Base-by-base conservation (phyloP, 148 eudicot species). In the Tetragonia tetragonoides region DNA sequence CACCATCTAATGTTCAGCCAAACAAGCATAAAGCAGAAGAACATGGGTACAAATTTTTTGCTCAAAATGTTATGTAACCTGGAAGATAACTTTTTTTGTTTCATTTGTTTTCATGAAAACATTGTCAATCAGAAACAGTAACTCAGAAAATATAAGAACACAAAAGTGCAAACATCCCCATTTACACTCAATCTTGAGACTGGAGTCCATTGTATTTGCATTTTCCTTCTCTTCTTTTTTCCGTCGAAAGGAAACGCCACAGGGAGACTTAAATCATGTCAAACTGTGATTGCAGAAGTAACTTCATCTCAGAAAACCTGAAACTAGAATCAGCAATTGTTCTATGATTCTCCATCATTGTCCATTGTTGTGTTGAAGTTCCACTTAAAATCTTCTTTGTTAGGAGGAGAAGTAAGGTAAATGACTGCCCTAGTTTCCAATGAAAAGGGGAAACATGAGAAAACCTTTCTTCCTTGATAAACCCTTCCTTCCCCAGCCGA, bases 1-100 rank as follows among this genome's bases (percentile, higher is more conserved):
- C 65, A 75, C 3, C 42, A 40, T 66, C 62, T 49, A 70, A 74
- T 14, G 69, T 23, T 49, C 53, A 70, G n/a, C 66, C 56, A 67
- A 74, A 21, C 46, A 63, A 68, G 83, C 57, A 61, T 17, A 41
- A 69, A 68, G 76, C 63, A 44, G 16, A 69, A 65, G 56, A 23
- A 74, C 42, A 63, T 38, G 53, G 14, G 49, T 18, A 28, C 9
- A 24, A 23, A 23, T 64, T 24, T 16, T 57, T 57, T 57, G 18
- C n/a, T 20, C 4, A 18, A 57, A 17, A 21, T 17, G 2, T 2
- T 11, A 16, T 3, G 62, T 18, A 57, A 57, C 17, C 17, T 17
- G 14, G 62, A 17, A 57, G 23, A 57, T 17, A 57, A 4, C 4
- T 16, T 17, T 16, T 11, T 15, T 16, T 11, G 21, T 5, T 57